Base-by-base conservation (phyloP, 1,284 basidiomycete genomes). In the Dichomitus squalens region DNA sequence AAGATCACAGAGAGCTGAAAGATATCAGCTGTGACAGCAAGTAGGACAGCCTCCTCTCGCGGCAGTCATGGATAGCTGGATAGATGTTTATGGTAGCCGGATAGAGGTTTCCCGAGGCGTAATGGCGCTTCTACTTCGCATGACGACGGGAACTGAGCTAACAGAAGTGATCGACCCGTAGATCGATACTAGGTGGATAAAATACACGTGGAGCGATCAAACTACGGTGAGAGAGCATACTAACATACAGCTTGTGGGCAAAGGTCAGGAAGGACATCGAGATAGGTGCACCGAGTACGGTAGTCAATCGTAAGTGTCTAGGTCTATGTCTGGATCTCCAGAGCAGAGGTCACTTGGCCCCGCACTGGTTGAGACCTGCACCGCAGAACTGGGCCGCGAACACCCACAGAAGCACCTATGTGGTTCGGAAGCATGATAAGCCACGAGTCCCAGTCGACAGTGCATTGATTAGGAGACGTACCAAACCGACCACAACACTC, bases 381-480 rank as follows among this genome's bases (percentile, higher is more conserved):
- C 95, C 95, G 68, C 95, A 97, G 73, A 94, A 90, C 73, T 94
- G 88, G 3, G 95, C 94, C 20, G 87, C 74, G 58, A 96, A 75
- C 49, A 96, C 74, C 78, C 92, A 97, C 2, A 95, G 60, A 49
- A 96, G 72, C 41, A 93, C 66, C 88, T 92, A 61, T 48, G 57
- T 44, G 52, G 52, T 35, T 46, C 38, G 54, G 27, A 58, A 27
- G 55, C 57, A 35, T 52, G 50, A 56, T 58, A 39, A 67, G 58
- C 43, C 50, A 41, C 21, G 50, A 46, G 44, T 12, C n/a, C 25
- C 31, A 59, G 20, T 55, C 43, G 21, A 44, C 49, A 27, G 63
- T 48, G 5, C 35, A 43, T 44, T 33, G 31, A 34, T 41, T 41
- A 31, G 40, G 60, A 48, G 9, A n/a, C 90, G 77, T 71, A 94